These are phyloP conservation scores for Melocanna baccifera DNA, from an alignment of 176 grass and related monocot genomes.

Conservation along the genomic window DNA sequence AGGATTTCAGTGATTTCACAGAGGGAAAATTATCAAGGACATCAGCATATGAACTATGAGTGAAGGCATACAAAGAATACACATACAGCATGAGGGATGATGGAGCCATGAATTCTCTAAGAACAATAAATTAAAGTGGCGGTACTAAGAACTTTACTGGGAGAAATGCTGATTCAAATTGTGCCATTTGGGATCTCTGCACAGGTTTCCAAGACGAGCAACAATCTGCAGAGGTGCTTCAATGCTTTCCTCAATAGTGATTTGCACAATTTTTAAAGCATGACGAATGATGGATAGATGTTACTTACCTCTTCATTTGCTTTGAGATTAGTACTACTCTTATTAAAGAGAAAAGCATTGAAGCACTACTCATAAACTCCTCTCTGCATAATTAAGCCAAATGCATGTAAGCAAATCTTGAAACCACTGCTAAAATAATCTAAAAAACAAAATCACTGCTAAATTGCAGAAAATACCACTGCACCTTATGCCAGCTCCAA, in stretches of 20 bases:
- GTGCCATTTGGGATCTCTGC: slow-evolving; percentile 59
- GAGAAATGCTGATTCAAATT: slow-evolving; percentile 46
- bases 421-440: not conserved
- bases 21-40: not conserved
- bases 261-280: too few relatives aligned
- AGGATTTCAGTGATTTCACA: not conserved
- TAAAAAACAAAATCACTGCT: not conserved
- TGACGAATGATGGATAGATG: too few relatives aligned
- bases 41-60: not conserved
- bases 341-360: too few relatives aligned
- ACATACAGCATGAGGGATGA: not conserved
- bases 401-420: slow-evolving; percentile 17
- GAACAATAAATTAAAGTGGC: not conserved
- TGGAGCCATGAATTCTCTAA: not conserved
- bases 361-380: too few relatives aligned
- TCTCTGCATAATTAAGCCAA: slow-evolving; percentile 41
- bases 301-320: too few relatives aligned
- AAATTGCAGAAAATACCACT: not conserved
- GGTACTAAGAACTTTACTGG: slow-evolving; percentile 23
- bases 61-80: not conserved
- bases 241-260: too few relatives aligned
- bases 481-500: slow-evolving; percentile 58
- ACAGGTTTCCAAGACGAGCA: slow-evolving; percentile 53
- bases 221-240: slow-evolving; percentile 43
- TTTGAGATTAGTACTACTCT: too few relatives aligned